Conservation (phyloP, 345 rosid species). For the Euphorbia tirucalli region DNA sequence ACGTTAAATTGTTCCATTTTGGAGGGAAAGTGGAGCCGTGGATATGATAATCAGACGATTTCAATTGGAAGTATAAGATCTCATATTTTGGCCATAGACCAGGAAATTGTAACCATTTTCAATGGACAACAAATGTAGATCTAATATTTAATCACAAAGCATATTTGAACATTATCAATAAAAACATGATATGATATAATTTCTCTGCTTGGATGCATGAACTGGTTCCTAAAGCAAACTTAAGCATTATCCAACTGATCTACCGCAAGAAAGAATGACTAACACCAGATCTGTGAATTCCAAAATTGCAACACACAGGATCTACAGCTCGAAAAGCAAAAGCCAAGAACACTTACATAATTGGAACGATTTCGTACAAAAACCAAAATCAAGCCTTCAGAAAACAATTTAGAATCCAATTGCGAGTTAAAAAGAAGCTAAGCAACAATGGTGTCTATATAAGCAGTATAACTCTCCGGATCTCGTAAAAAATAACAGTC, state of each 20-base stretch:
- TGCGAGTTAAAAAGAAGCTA: conserved; percentile 1
- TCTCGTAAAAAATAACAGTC: background rate
- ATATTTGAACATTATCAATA: background rate
- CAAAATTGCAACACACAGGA: conserved; percentile 2
- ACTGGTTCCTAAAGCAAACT: background rate
- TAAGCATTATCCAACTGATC: background rate
- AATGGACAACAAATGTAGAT: conserved; percentile 8
- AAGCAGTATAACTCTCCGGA: background rate
- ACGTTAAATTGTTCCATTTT: background rate
- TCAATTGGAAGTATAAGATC: background rate
- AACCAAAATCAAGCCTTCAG: background rate
- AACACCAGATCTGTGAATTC: conserved; percentile 10
- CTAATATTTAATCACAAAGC: background rate
- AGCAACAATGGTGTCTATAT: background rate
- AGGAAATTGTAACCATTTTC: background rate
- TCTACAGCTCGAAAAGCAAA: background rate
- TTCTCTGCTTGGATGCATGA: background rate
- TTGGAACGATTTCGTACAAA: background rate
- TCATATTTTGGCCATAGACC: background rate
- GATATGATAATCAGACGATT: background rate
- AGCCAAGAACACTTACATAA: background rate
- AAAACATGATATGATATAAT: background rate
- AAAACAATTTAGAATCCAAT: conserved; percentile 1
- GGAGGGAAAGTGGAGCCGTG: background rate
- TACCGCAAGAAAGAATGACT: background rate